Percentiles rank a stretch among this genome's conserved stretches.
These are phyloP conservation scores for Penicillium frequentans DNA, from an alignment of 2,329 filamentous ascomycete genomes.

Conservation along the genomic window DNA sequence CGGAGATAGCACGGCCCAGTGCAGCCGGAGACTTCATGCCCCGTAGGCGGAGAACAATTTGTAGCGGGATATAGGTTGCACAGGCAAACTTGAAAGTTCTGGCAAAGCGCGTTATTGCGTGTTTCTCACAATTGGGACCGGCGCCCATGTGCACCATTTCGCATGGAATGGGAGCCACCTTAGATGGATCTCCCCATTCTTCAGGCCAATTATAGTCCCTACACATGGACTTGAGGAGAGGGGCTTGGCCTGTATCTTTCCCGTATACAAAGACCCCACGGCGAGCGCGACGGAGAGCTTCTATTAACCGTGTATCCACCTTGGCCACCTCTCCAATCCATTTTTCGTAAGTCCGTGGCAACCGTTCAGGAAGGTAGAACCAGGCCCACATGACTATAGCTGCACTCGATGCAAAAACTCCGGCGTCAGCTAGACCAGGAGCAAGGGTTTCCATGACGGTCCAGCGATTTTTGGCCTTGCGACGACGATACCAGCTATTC, in stretches of 20 bases:
- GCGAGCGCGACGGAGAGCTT: conserved; percentile 68
- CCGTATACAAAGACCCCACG: conserved; percentile 69
- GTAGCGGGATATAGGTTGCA: conserved; percentile 74
- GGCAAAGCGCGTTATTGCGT: conserved; percentile 67
- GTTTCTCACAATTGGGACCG: conserved; percentile 69
- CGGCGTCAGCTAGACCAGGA: conserved; percentile 59
- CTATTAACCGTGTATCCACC: conserved; percentile 71
- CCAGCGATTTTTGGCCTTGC: conserved; percentile 30
- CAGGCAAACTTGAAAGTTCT: conserved; percentile 73
- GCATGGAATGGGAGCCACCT: conserved; percentile 73
- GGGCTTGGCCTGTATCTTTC: conserved; percentile 67
- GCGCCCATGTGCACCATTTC: conserved; percentile 80
- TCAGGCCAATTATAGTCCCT: conserved; percentile 66
- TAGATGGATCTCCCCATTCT: conserved; percentile 71
- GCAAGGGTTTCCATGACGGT: conserved; percentile 42
- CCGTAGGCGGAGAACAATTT: conserved; percentile 61
- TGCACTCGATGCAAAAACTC: conserved; percentile 69
- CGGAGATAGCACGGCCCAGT: conserved; percentile 54
- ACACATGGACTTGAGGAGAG: conserved; percentile 70
- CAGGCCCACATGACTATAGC: conserved; percentile 86
- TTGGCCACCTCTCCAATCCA: conserved; percentile 79
- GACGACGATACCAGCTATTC: conserved; percentile 47
- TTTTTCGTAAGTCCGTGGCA: conserved; percentile 73
- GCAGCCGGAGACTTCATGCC: conserved; percentile 48
- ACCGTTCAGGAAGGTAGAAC: conserved; percentile 71